phyloP scores from a whole-genome alignment of 1,284 basidiomycete genomes.

The Tilletia caries region DNA sequence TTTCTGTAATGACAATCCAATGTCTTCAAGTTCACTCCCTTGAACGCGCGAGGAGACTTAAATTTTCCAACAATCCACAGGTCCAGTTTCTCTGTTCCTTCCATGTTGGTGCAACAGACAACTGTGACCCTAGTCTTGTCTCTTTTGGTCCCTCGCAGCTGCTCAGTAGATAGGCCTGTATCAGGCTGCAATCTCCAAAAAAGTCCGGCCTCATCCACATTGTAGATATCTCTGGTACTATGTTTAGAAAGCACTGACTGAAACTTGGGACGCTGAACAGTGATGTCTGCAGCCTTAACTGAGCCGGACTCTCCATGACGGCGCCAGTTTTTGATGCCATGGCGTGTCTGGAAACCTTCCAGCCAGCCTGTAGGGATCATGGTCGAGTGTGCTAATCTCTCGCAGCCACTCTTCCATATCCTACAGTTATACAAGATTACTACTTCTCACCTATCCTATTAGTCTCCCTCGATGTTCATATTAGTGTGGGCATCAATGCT shows the following conservation, averaged over 20 bases:
- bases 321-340: slow-evolving; percentile 3
- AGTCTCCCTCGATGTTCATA: too few relatives aligned
- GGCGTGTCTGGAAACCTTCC: background rate
- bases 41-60: background rate
- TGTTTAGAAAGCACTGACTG: background rate
- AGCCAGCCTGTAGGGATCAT: too few relatives aligned
- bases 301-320: background rate
- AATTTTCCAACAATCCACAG: background rate
- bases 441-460: too few relatives aligned
- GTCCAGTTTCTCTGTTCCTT: background rate
- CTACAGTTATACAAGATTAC: too few relatives aligned
- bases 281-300: background rate
- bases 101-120: slow-evolving; percentile 3
- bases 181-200: background rate
- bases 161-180: background rate
- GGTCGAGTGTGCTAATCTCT: too few relatives aligned
- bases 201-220: background rate
- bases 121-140: slow-evolving; percentile 21
- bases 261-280: background rate
- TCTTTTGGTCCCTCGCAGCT: slow-evolving; percentile 23
- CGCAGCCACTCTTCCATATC: too few relatives aligned
- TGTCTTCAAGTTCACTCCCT: background rate
- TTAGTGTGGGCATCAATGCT: too few relatives aligned
- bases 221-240: background rate
- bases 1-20: background rate